Evolutionary conservation across 495 filamentous ascomycete genomes (phyloP), one percentile per base, ranked within the genome.

Genomic region (Talaromyces adpressus): DNA sequence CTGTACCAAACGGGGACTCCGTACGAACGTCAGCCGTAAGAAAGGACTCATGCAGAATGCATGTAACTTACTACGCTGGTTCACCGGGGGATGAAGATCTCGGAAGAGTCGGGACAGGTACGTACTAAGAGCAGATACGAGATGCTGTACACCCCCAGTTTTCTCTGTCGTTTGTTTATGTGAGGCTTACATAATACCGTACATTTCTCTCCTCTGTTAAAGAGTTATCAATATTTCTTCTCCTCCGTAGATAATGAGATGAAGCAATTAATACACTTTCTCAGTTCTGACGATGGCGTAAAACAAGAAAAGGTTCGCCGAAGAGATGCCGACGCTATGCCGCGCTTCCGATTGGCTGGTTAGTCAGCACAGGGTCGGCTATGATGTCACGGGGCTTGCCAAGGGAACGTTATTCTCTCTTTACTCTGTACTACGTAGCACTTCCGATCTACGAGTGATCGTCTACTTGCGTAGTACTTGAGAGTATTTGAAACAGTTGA

Each of bases 281-380:
- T 27, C 3, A n/a, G 25, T 27, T 27, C 16, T n/a, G 20, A 49
- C 45, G 16, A 14, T 36, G n/a, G 32, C 20, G 9, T 3, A 57
- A 36, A 34, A 57, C 22, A 54, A 27, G 14, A 56, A 53, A 9
- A 32, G 25, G 12, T 9, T 27, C 0, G 5, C 52, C 52, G 52
- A 56, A 53, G 20, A 56, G 8, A 14, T 56, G 52, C 52, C 52
- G 52, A 53, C 3, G 12, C 14, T 6, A 14, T 62, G 23, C 60
- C 60, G 60, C 11, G 60, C 39, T 30, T 62, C 60, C 60, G 60
- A 62, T 62, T 62, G 60, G 60, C 60, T 34, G 45, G 1, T 56
- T 56, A 14, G 52, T 25, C n/a, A 27, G 22, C n/a, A 4, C 25
- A 27, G 25, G 49, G 49, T 27, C 2, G 2, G 25, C 25, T 6